Evolutionary conservation across 345 rosid species (phyloP).

Genomic region (Draba incana): DNA sequence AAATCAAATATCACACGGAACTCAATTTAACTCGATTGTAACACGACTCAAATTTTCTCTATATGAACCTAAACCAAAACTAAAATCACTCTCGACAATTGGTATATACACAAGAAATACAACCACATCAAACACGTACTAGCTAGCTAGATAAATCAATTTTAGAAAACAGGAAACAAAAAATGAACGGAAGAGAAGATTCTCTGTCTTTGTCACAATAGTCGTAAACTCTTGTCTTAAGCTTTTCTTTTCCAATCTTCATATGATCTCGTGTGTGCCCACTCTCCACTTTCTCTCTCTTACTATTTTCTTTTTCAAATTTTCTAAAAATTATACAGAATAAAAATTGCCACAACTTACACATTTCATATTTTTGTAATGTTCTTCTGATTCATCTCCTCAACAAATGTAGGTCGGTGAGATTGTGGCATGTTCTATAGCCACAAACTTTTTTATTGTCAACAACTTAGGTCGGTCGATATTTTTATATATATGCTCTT

Average conservation of each 20-base stretch:
- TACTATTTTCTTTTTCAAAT: constrained; percentile 16
- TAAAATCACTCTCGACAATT: constrained; percentile 26
- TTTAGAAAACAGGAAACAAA: constrained; percentile 12
- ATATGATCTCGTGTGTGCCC: constrained; percentile 47
- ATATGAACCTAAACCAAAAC: constrained; percentile 32
- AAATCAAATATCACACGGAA: constrained; percentile 9
- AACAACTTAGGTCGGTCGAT: constrained; percentile 26
- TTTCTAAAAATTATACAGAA: not conserved
- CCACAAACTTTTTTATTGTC: not conserved
- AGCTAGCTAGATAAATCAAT: not conserved
- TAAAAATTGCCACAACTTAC: constrained; percentile 28
- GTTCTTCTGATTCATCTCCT: constrained; percentile 37
- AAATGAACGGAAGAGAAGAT: constrained; percentile 43
- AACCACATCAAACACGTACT: constrained; percentile 17
- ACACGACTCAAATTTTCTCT: constrained; percentile 17
- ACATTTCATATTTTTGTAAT: constrained; percentile 19
- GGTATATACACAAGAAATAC: constrained; percentile 16
- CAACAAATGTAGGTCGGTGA: constrained; percentile 28
- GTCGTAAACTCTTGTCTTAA: constrained; percentile 44
- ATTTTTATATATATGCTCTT: constrained; percentile 19
- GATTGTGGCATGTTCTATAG: constrained; percentile 20
- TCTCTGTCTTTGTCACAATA: constrained; percentile 53
- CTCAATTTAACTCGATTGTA: constrained; percentile 2
- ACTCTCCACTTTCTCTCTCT: constrained; percentile 34
- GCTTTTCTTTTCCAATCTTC: constrained; percentile 30